Conservation (phyloP, 108 stramenopile species). For the Fragilaria crotonensis region DNA sequence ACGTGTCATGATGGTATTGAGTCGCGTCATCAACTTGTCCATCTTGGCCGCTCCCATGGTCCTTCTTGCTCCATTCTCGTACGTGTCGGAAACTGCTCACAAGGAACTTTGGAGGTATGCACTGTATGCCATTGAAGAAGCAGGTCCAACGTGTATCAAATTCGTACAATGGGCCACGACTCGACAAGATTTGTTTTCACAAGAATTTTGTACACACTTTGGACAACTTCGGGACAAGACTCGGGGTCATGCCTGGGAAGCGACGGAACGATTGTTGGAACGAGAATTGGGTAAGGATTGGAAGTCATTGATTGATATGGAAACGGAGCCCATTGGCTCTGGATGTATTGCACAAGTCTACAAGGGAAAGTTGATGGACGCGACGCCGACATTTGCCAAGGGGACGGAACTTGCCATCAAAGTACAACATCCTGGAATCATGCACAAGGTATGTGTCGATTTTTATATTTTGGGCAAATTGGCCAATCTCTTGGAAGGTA, state of each 20-base stretch:
- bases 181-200: slow-evolving; percentile 81
- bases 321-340: slow-evolving; percentile 62
- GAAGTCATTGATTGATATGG: slow-evolving; percentile 30
- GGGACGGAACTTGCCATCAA: slow-evolving; percentile 76
- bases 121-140: slow-evolving; percentile 80
- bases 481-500: slow-evolving; percentile 48
- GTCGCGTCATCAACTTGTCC: slow-evolving; percentile 26
- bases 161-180: slow-evolving; percentile 88
- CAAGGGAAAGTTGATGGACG: slow-evolving; percentile 40
- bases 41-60: slow-evolving; percentile 36
- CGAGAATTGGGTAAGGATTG: slow-evolving; percentile 47
- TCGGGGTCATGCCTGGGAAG: slow-evolving; percentile 63
- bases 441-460: slow-evolving; percentile 79
- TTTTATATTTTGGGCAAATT: slow-evolving; percentile 74
- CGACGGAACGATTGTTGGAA: slow-evolving; percentile 52
- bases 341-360: slow-evolving; percentile 91
- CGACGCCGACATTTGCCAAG: slow-evolving; percentile 30
- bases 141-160: slow-evolving; percentile 90
- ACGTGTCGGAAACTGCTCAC: slow-evolving; percentile 15
- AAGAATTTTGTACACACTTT: slow-evolving; percentile 78
- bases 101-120: slow-evolving; percentile 68
- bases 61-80: slow-evolving; percentile 32
- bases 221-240: slow-evolving; percentile 81
- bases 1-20: slow-evolving; percentile 33
- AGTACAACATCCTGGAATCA: slow-evolving; percentile 83